These are phyloP conservation scores for Claviceps quebecensis DNA, from an alignment of 2,329 filamentous ascomycete genomes.

Conservation along the genomic window DNA sequence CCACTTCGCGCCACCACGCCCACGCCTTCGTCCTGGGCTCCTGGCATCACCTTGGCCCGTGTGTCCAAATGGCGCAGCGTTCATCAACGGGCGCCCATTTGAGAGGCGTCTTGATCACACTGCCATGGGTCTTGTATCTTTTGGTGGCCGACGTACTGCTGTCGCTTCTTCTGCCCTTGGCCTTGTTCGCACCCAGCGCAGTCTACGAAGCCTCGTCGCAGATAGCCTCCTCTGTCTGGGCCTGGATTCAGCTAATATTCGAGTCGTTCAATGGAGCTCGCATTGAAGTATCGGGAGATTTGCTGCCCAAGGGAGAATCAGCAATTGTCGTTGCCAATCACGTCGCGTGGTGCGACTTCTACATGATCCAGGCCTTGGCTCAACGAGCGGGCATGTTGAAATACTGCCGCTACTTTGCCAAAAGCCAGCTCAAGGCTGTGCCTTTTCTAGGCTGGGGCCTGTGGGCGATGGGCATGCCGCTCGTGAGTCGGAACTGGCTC, in stretches of 20 bases:
- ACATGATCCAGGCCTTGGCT: slow-evolving; percentile 47
- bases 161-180: slow-evolving; percentile 33
- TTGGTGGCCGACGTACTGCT: slow-evolving; percentile 36
- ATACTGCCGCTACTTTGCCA: slow-evolving; percentile 49
- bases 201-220: slow-evolving; percentile 41
- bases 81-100: slow-evolving; percentile 19
- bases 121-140: slow-evolving; percentile 40
- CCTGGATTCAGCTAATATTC: slow-evolving; percentile 44
- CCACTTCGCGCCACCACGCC: neutral
- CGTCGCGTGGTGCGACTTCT: slow-evolving; percentile 49
- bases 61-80: slow-evolving; percentile 7
- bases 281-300: slow-evolving; percentile 39
- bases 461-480: slow-evolving; percentile 51
- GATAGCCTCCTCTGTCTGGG: slow-evolving; percentile 41
- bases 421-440: slow-evolving; percentile 42
- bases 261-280: slow-evolving; percentile 36
- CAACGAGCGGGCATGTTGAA: slow-evolving; percentile 41
- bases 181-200: slow-evolving; percentile 30
- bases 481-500: slow-evolving; percentile 47
- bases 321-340: slow-evolving; percentile 48
- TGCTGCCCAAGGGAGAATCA: slow-evolving; percentile 37
- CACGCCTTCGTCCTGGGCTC: neutral
- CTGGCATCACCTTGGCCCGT: neutral
- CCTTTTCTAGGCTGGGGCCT: slow-evolving; percentile 50
- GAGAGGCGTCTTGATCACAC: slow-evolving; percentile 28